Evolutionary conservation across 1,284 basidiomycete species (phyloP), one percentile per base, ranked within the genome.

Genomic region (Ganoderma multipileum): DNA sequence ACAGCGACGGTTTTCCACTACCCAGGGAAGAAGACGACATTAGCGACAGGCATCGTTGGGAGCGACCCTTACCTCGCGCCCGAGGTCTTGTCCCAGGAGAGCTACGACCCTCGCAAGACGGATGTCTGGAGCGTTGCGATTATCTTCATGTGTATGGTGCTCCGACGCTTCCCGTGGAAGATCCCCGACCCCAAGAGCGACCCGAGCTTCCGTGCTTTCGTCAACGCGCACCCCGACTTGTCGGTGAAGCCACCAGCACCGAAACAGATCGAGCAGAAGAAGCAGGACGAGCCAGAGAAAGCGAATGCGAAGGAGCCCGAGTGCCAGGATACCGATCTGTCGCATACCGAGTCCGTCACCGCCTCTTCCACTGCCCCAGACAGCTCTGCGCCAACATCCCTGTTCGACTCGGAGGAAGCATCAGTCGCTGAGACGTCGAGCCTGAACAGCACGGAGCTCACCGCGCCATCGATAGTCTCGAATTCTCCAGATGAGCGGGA

Each of bases 1-100:
- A 99, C 98, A 0, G 98, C 98, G 18, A 97, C 97, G 68, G 97
- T 99, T 66, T 99, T 99, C 84, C 96, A 98, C 77, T 99, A 99
- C 76, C 98, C 98, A 0, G 97, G 97, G 70, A 96, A 91, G 80
- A 87, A 90, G 82, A 85, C 93, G 79, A 83, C 91, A 80, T 86
- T 86, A 67, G 95, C 97, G 3, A 92, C 93, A 1, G 98, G 98
- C 33, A 89, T 99, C 67, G 98, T 99, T 67, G 98, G 98, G 44
- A 97, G 95, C 57, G 98, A 99, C 81, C 98, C 98, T 18, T 99
- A 99, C 83, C 91, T 99, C 44, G 98, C 98, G 0, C 98, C 98
- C 2, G 98, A 99, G 79, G 97, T 99, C n/a, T 87, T 99, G 67
- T 80, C 81, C 62, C 82, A 84, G 68, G 89, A 92, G 70, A 87